These are phyloP conservation scores for Marchantia paleacea DNA, from an alignment of 225 moss, liverwort and hornwort genomes.

Conservation along the genomic window DNA sequence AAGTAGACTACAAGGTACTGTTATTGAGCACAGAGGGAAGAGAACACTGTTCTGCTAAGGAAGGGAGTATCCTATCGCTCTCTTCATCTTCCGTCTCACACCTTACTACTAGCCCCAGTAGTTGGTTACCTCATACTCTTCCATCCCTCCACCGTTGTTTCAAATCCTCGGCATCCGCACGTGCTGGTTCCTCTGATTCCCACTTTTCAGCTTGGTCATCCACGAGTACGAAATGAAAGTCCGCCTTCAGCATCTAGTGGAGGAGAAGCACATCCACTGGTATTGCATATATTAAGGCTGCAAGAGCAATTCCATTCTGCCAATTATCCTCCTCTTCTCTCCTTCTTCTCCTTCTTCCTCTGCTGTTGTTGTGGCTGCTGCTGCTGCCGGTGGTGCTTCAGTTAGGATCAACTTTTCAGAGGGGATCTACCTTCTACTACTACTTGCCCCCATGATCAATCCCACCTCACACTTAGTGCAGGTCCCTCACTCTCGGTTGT, in stretches of 20 bases:
- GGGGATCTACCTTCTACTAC: background rate
- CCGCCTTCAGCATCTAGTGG: background rate
- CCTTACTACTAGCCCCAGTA: background rate
- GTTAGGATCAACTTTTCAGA: background rate
- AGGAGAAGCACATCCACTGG: background rate
- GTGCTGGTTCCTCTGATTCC: slow-evolving; percentile 2
- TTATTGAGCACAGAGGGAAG: background rate
- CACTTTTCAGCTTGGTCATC: background rate
- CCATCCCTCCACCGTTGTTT: background rate
- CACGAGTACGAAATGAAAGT: background rate
- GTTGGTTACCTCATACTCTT: background rate
- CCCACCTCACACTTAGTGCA: background rate
- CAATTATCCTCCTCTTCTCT: background rate
- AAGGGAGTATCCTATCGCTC: background rate
- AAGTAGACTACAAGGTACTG: background rate
- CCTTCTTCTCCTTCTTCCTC: background rate
- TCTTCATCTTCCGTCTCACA: background rate
- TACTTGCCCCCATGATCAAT: background rate
- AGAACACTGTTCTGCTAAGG: background rate
- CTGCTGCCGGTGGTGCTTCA: background rate
- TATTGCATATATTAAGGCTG: background rate
- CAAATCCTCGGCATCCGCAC: background rate
- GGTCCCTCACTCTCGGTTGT: background rate
- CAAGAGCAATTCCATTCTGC: background rate
- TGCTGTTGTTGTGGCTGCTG: background rate